Percentiles rank a stretch among this genome's conserved stretches.
These are phyloP conservation scores for Neonectria neomacrospora DNA, from an alignment of 2,329 filamentous ascomycete genomes.

Conservation along the genomic window DNA sequence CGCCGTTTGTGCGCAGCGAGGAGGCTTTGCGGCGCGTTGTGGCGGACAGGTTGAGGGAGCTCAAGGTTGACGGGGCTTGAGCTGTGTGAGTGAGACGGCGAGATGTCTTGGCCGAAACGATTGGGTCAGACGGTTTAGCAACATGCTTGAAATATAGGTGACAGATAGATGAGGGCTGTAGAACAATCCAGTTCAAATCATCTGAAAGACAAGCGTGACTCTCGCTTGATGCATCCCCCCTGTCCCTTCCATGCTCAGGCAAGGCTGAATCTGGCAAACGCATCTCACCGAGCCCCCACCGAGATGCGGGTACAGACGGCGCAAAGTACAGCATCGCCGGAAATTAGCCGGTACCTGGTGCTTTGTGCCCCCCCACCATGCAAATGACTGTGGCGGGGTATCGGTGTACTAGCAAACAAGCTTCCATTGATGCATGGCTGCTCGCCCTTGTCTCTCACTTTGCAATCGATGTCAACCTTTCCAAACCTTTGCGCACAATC, in stretches of 20 bases:
- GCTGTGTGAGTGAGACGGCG: background rate
- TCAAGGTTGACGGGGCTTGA: background rate
- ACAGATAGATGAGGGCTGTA: no score
- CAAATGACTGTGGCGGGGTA: slow-evolving; percentile 38
- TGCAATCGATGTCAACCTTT: background rate
- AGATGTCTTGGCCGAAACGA: no score
- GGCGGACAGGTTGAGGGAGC: slow-evolving; percentile 25
- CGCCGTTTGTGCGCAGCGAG: slow-evolving; percentile 57
- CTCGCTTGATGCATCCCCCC: background rate
- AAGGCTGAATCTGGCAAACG: background rate
- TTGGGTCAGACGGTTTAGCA: background rate
- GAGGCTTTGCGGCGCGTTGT: slow-evolving; percentile 54
- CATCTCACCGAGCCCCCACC: background rate
- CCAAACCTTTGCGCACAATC: slow-evolving; percentile 3
- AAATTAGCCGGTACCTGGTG: slow-evolving; percentile 3
- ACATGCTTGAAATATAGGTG: no score
- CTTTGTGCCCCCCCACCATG: slow-evolving; percentile 9
- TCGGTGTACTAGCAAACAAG: slow-evolving; percentile 19
- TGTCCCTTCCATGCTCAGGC: background rate
- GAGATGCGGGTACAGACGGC: background rate
- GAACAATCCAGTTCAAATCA: no score
- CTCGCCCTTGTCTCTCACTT: slow-evolving; percentile 2
- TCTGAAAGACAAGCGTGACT: no score
- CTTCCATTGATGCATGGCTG: background rate
- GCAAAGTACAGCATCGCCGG: background rate